Base-by-base conservation (phyloP, 2,329 filamentous ascomycete species). In the Ophiostoma quercus region DNA sequence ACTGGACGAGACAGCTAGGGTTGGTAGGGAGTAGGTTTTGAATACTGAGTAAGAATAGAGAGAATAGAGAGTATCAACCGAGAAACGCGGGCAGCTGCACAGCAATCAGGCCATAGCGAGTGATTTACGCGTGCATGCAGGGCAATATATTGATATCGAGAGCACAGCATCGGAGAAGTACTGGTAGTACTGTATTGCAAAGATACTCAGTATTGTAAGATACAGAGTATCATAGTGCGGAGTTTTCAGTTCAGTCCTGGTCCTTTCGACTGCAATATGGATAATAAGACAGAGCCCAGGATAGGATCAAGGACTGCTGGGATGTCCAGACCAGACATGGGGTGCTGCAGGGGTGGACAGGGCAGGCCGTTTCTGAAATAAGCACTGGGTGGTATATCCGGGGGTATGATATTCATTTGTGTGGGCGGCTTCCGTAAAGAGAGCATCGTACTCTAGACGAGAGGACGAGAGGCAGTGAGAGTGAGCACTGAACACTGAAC, bases 271-370 rank as follows among this genome's bases (percentile, higher is more conserved):
- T 1, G 16, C 16, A 47, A 47, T 47, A 19, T 47, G 43, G 43
- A n/a, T 47, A 47, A 47, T 47, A 47, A 47, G 43, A n/a, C 14
- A 47, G 39, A 14, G 41, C 41, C 41, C 41, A 43, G 12, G 16
- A 5, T 43, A 16, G 47, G 19, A 22, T 19, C 8, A 54, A 19
- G 19, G 19, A 4, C 6, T n/a, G 16, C 51, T 25, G n/a, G 51
- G 51, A 25, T 57, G 51, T 57, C 4, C n/a, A 16, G 51, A 57
- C 7, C 8, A 22, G n/a, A 25, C 51, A 57, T 57, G 51, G 51
- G n/a, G n/a, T 57, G 22, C 22, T 57, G 51, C 51, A 57, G 51
- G 51, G 51, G 51, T 57, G 51, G 22, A 57, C 51, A 57, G 8
- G 22, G 51, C n/a, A 29, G 6, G 8, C n/a, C 8, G 9, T 8